phyloP scores from a whole-genome alignment of 495 filamentous ascomycete genomes.

The Staphylotrichum longicolle region DNA sequence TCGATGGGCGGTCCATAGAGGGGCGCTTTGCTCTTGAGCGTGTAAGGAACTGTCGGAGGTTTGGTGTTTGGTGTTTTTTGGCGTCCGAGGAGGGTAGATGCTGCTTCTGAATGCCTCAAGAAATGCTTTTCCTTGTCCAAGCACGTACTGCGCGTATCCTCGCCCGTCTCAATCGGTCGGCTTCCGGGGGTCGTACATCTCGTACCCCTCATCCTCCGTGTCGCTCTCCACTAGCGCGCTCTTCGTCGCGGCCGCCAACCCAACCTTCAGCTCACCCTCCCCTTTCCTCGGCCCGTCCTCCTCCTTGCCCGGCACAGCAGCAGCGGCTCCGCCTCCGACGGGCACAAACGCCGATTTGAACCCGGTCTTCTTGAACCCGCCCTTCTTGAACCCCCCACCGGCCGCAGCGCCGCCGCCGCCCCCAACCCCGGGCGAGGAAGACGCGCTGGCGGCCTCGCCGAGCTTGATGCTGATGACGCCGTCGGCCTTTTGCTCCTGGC shows the following conservation, averaged over 20 bases:
- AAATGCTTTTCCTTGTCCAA: neutral
- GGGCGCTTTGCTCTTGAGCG: too few species aligned
- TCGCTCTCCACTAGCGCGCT: constrained; percentile 50
- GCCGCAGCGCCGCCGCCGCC: constrained; percentile 15
- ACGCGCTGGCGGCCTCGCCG: constrained; percentile 32
- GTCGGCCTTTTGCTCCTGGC: constrained; percentile 69
- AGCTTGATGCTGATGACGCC: constrained; percentile 60
- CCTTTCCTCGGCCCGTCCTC: constrained; percentile 21
- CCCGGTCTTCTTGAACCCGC: constrained; percentile 51
- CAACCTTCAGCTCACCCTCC: constrained; percentile 22
- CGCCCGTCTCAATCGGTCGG: constrained; percentile 48
- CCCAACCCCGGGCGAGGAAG: neutral
- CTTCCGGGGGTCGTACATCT: constrained; percentile 53
- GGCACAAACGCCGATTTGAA: constrained; percentile 55
- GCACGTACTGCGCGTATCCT: neutral
- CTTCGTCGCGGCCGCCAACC: constrained; percentile 14
- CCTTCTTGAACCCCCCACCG: constrained; percentile 54
- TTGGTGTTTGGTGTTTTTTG: constrained; percentile 6
- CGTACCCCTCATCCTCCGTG: constrained; percentile 58
- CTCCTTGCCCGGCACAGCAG: constrained; percentile 10
- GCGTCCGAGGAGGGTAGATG: neutral
- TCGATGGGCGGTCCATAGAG: constrained; percentile 6
- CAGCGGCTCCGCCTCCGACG: constrained; percentile 26
- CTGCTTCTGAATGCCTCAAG: neutral
- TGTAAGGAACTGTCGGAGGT: neutral